Evolutionary conservation across 2,329 filamentous ascomycete species (phyloP).

Genomic region (Hortaea werneckii): DNA sequence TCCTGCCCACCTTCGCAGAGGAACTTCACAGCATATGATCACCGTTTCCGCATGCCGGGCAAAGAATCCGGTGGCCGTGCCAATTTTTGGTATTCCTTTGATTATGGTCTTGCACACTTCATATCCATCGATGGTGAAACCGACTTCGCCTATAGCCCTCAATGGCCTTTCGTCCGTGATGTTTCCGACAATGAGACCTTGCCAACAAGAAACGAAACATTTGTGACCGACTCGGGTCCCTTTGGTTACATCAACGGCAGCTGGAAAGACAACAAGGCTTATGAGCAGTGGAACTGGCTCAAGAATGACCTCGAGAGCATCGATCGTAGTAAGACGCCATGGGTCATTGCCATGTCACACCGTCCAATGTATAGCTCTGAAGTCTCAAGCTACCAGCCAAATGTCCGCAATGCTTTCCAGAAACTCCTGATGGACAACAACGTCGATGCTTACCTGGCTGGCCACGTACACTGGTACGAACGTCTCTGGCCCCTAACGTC

Average conservation of each 20-base stretch:
- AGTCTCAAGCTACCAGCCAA: constrained; percentile 34
- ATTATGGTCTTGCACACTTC: constrained; percentile 46
- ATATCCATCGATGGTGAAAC: constrained; percentile 40
- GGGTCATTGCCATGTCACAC: constrained; percentile 42
- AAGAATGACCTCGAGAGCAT: constrained; percentile 35
- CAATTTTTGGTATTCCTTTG: constrained; percentile 47
- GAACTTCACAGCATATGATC: constrained; percentile 43
- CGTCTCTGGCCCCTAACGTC: constrained; percentile 30
- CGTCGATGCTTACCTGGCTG: constrained; percentile 36
- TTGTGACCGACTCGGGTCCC: constrained; percentile 39
- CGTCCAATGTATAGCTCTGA: constrained; percentile 41
- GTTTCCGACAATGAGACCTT: constrained; percentile 30
- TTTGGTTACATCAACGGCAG: constrained; percentile 36
- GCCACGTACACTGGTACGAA: constrained; percentile 41
- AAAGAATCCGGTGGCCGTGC: constrained; percentile 37
- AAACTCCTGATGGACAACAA: constrained; percentile 33
- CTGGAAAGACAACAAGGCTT: constrained; percentile 33
- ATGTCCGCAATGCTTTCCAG: constrained; percentile 39
- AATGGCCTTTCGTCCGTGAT: constrained; percentile 36
- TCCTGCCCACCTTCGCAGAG: constrained; percentile 43
- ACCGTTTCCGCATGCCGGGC: constrained; percentile 45
- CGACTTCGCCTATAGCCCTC: constrained; percentile 40
- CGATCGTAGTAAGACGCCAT: constrained; percentile 39
- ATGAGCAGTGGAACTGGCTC: constrained; percentile 40
- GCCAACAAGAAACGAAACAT: constrained; percentile 35